Conservation (phyloP, 2,329 filamentous ascomycete species). For the Aspergillus novofumigatus region DNA sequence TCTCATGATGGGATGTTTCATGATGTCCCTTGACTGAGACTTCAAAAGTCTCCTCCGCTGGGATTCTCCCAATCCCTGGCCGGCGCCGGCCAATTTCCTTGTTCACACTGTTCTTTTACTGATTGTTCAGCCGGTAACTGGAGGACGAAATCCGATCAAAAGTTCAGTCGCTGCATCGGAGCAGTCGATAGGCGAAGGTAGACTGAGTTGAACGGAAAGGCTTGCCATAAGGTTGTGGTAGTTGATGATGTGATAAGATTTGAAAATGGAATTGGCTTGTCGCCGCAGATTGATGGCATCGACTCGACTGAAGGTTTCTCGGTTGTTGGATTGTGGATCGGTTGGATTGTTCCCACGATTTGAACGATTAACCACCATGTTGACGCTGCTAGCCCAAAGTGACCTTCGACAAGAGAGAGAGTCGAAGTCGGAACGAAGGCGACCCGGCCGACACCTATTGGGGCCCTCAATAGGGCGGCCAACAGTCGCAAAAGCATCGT, state of each 20-base stretch:
- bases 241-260: background rate
- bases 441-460: background rate
- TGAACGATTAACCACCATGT: background rate
- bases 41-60: background rate
- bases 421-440: background rate
- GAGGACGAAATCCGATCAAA: background rate
- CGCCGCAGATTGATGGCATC: background rate
- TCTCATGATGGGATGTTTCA: background rate
- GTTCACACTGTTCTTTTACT: background rate
- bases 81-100: background rate
- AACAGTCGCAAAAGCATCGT: background rate
- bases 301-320: background rate
- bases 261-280: background rate
- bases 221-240: background rate
- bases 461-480: background rate
- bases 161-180: background rate
- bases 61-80: background rate
- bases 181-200: background rate
- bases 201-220: background rate
- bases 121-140: background rate
- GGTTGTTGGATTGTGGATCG: background rate
- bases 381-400: background rate
- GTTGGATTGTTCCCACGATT: background rate
- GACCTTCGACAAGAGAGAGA: background rate
- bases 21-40: background rate